Evolutionary conservation across 2,329 filamentous ascomycete species (phyloP).

Genomic region (Coniochaeta hoffmannii): DNA sequence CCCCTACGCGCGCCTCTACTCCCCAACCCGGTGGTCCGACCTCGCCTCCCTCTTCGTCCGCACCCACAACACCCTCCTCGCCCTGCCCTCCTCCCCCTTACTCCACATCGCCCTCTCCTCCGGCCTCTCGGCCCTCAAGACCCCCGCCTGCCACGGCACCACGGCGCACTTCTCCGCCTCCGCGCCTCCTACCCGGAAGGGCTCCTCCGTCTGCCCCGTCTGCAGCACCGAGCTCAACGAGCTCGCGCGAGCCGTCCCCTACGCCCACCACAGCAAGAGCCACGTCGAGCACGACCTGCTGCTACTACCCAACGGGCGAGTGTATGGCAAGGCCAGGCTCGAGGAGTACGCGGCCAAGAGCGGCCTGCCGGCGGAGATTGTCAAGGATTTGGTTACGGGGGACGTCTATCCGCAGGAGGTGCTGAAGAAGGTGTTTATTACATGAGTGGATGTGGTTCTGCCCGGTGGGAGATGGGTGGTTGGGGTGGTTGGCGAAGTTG

Average conservation of each 20-base stretch:
- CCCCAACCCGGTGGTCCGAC: constrained; percentile 61
- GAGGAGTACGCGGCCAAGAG: constrained; percentile 73
- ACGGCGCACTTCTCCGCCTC: constrained; percentile 13
- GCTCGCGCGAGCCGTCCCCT: constrained; percentile 80
- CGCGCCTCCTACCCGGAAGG: constrained; percentile 13
- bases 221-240: constrained; percentile 94
- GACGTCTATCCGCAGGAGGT: constrained; percentile 54
- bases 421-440: constrained; percentile 87
- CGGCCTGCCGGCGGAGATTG: constrained; percentile 54
- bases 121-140: constrained; percentile 91
- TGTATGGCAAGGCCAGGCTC: constrained; percentile 72
- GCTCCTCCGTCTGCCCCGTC: constrained; percentile 68
- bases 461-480: too few relatives aligned
- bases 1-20: constrained; percentile 56
- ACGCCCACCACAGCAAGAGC: constrained; percentile 91
- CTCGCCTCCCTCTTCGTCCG: constrained; percentile 75
- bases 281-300: constrained; percentile 83
- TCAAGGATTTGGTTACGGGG: constrained; percentile 74
- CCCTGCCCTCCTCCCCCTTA: constrained; percentile 73
- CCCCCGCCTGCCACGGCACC: constrained; percentile 70
- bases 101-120: constrained; percentile 87
- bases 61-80: constrained; percentile 81
- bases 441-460: constrained; percentile 36
- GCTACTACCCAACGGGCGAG: constrained; percentile 77
- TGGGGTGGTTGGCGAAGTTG: not conserved